These are phyloP conservation scores for Zychaea mexicana DNA, from an alignment of 371 early-diverging fungal genomes.

Conservation along the genomic window DNA sequence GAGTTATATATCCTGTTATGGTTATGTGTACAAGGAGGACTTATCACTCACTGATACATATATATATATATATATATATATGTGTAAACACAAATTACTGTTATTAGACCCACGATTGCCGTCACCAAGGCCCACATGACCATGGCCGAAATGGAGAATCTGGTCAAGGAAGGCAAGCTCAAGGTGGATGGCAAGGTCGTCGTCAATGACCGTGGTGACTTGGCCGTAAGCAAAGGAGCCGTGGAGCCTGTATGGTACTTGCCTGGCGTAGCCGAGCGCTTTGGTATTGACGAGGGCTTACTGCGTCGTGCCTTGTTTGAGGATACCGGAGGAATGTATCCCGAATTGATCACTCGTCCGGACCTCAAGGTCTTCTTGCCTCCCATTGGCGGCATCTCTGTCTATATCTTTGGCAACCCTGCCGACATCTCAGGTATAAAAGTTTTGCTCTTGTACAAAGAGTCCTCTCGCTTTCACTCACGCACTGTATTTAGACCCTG, in stretches of 20 bases:
- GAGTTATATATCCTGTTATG: not conserved
- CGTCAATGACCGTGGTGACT: constrained; percentile 76
- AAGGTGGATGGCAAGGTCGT: constrained; percentile 85
- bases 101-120: constrained; percentile 93
- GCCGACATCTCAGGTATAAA: constrained; percentile 64
- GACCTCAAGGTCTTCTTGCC: constrained; percentile 94
- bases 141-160: constrained; percentile 87
- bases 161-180: constrained; percentile 66
- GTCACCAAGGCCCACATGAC: constrained; percentile 95
- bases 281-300: constrained; percentile 84
- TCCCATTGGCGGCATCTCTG: constrained; percentile 92
- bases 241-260: constrained; percentile 97
- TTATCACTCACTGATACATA: not conserved
- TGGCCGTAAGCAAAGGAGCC: constrained; percentile 92
- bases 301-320: constrained; percentile 88
- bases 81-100: too few relatives aligned
- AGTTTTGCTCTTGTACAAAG: too few relatives aligned
- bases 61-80: not conserved
- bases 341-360: constrained; percentile 92
- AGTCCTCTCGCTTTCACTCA: not conserved
- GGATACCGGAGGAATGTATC: constrained; percentile 91
- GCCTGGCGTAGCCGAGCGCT: constrained; percentile 91
- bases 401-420: constrained; percentile 94
- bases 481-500: constrained; percentile 60
- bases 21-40: not conserved